Base-by-base conservation (phyloP, 2,329 filamentous ascomycete species). In the Hymenoscyphus albidus region DNA sequence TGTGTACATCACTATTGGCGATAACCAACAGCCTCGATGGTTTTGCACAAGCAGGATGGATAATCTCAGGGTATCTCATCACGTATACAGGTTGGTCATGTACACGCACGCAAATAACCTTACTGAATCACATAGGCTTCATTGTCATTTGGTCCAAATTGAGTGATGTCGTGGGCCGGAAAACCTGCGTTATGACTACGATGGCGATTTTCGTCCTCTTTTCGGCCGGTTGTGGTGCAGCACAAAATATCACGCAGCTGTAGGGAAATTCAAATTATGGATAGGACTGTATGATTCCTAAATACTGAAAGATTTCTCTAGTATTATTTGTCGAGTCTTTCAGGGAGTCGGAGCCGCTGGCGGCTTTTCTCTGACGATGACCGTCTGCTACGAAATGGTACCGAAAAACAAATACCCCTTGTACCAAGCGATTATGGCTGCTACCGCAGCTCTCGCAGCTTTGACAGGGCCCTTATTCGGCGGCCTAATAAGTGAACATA, bases 181-280 rank as follows among this genome's bases (percentile, higher is more conserved):
- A 64, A 57, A 27, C 27, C 27, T 38, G 31, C 16, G 22, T 60
- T n/a, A 32, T 63, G 18, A 27, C 35, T 18, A 42, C 62, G 13
- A 18, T 63, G 6, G 27, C 14, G 16, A 16, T 59, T 4, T 63
- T 63, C 39, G 59, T 42, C 22, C 31, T 57, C 12, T 60, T 60
- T 22, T 64, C 62, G 12, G 55, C 38, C 7, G 58, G 48, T 51
- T 65, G 64, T 38, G 63, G 63, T 27, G 65, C 56, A 14, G 48
- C 56, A 44, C 62, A 62, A 61, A 61, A 65, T 54, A 70, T 55
- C 54, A 62, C 13, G 48, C 64, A 51, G 39, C 62, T 48, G 69
- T 67, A 58, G 63, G 65, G n/a, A n/a, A 63, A n/a, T 42, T 12
- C 7, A 35, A 2, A 57, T 31, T 35, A 9, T 14, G 4, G 7